A percentile compares a stretch with the other conserved stretches of the same genome.
These are phyloP conservation scores for Corchorus capsularis DNA, from an alignment of 345 rosid species.

Conservation along the genomic window DNA sequence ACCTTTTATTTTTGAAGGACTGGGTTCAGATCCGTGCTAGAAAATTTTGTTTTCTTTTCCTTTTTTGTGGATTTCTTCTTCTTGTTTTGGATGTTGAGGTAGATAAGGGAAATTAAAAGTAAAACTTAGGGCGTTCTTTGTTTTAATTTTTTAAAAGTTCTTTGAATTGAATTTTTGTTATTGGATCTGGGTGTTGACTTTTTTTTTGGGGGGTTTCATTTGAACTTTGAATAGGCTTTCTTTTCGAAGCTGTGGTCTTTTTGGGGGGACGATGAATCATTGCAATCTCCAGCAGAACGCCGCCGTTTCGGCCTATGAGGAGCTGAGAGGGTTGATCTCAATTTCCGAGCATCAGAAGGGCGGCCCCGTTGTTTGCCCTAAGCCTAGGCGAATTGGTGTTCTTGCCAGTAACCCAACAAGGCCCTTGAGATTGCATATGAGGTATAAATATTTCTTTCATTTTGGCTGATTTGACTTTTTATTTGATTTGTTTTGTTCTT, in stretches of 20 bases:
- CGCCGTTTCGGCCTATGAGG: slow-evolving; percentile 59
- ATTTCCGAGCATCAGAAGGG: slow-evolving; percentile 51
- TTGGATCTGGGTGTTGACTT: neutral
- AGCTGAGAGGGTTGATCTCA: slow-evolving; percentile 49
- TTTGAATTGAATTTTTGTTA: neutral
- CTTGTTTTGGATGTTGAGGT: slow-evolving; percentile 20
- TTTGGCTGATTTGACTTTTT: neutral
- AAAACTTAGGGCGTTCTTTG: neutral
- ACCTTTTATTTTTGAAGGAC: slow-evolving; percentile 9
- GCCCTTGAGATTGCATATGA: slow-evolving; percentile 53
- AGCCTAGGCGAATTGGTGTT: slow-evolving; percentile 70
- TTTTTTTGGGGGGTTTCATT: neutral
- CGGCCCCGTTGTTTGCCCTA: slow-evolving; percentile 78
- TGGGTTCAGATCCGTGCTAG: slow-evolving; percentile 26
- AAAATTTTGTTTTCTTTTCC: neutral
- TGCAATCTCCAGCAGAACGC: slow-evolving; percentile 77
- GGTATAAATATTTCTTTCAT: slow-evolving; percentile 37
- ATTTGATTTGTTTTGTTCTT: neutral
- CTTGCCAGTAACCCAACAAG: slow-evolving; percentile 39
- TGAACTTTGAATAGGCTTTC: slow-evolving; percentile 43
- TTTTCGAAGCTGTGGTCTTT: slow-evolving; percentile 36
- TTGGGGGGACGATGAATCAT: slow-evolving; percentile 60
- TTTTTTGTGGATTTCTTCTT: neutral
- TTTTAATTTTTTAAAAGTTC: neutral
- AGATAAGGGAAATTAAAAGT: neutral